Base-by-base conservation (phyloP, 2,329 filamentous ascomycete species). In the Corinectria fuckeliana region DNA sequence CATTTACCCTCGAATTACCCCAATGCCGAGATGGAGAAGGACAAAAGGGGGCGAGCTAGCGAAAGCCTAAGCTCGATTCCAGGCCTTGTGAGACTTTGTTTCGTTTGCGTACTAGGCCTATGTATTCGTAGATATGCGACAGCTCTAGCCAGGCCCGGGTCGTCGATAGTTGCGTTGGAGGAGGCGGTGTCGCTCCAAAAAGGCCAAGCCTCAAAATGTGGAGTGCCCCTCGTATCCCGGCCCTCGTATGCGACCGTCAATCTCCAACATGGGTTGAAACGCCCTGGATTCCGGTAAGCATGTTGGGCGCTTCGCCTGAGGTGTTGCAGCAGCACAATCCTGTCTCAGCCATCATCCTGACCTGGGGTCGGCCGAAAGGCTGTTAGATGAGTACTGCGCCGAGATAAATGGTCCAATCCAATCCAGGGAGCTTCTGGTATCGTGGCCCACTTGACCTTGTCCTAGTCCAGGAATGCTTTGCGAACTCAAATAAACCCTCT, bases 31-130 rank as follows among this genome's bases (percentile, higher is more conserved):
- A 56, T n/a, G 20, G 38, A 23, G 16, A 50, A 50, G 30, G 13
- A 13, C 16, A n/a, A 23, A 50, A 49, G 10, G 36, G 34, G 42
- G 13, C 44, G 32, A 50, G 9, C 34, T 32, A 36, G 32, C 32
- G 32, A 47, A 45, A 45, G 32, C 45, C 18, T 16, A 48, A 60
- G 9, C 4, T 50, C 53, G 42, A 54, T 62, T 65, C 51, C 51
- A 69, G 62, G 39, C 55, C 25, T 28, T 65, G 52, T 45, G 67
- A 68, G 66, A 54, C 36, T 50, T 52, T 61, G 61, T 67, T 62
- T 65, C 61, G 65, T 63, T 65, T 69, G 42, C 39, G 16, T 7
- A 16, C n/a, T n/a, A n/a, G n/a, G n/a, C n/a, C n/a, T n/a, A n/a
- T n/a, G n/a, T n/a, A n/a, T n/a, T n/a, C n/a, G n/a, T n/a, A n/a